Percentiles rank a stretch among this genome's conserved stretches.
Evolutionary conservation across 352 stramenopile species (phyloP).

Genomic region (Elongisporangium undulatum): DNA sequence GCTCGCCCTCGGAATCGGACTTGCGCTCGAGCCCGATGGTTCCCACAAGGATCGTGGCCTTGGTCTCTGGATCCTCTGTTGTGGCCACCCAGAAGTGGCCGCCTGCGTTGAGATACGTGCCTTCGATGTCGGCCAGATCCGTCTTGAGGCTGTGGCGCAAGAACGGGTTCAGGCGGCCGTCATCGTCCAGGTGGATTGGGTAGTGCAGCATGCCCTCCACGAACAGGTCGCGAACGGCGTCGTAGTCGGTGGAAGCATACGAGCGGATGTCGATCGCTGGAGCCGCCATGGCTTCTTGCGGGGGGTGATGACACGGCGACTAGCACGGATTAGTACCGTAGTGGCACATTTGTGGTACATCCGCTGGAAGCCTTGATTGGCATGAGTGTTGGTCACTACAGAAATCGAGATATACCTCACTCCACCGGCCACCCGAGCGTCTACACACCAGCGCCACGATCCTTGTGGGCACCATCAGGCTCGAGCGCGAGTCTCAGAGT

Average conservation of each 20-base stretch:
- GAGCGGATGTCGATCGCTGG: slow-evolving; percentile 9
- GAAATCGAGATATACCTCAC: too few species aligned
- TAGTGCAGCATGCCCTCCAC: slow-evolving; percentile 6
- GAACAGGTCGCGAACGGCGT: slow-evolving; percentile 6
- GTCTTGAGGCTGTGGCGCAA: slow-evolving; percentile 6
- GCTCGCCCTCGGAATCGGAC: slow-evolving; percentile 9
- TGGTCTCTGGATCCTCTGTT: not conserved
- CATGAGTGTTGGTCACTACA: too few species aligned
- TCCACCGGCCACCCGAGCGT: not conserved
- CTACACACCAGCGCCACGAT: not conserved
- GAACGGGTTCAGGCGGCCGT: slow-evolving; percentile 1
- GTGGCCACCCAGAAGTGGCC: slow-evolving; percentile 15
- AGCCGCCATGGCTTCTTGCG: not conserved
- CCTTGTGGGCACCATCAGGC: slow-evolving; percentile 13
- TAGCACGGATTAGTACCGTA: not conserved
- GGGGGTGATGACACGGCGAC: not conserved
- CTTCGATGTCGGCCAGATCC: slow-evolving; percentile 14
- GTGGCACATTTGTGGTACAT: not conserved
- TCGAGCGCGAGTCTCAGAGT: slow-evolving; percentile 12
- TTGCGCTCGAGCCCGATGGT: slow-evolving; percentile 19
- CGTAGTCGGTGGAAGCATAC: slow-evolving; percentile 4
- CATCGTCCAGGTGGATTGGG: not conserved
- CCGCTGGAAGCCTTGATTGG: not conserved
- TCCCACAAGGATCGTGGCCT: slow-evolving; percentile 4
- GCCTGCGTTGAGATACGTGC: slow-evolving; percentile 1